Base-by-base conservation (phyloP, 2,329 filamentous ascomycete genomes). In the Alternaria sp. region DNA sequence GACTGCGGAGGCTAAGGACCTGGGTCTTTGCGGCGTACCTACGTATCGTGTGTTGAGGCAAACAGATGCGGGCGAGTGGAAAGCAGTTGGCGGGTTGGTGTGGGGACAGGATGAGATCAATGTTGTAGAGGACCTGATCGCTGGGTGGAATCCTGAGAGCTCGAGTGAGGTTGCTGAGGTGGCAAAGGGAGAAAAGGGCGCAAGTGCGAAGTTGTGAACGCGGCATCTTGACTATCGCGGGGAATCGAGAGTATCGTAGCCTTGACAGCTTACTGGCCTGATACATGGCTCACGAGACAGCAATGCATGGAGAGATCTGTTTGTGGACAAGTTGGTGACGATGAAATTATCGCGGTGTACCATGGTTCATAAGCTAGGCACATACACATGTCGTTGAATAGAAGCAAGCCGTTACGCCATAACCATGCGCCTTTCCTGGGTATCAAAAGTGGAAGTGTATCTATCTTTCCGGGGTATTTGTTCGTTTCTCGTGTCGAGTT, bases 101-200 rank as follows among this genome's bases (percentile, higher is more conserved):
- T 79, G 77, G 77, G 77, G 77, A 8, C 76, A 79, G 30, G 77
- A 79, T 28, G 75, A 79, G 51, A 71, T 57, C 4, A 74, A 71
- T 52, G 73, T 79, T 1, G 70, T 79, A 1, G 75, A 79, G 51
- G 77, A 79, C 60, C 15, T 78, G 28, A 77, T 79, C 44, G 72
- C 72, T 3, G 77, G 77, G 3, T 79, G 77, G 77, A 63, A 72
- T 45, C 44, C 57, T 1, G 67, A 67, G 19, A 54, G 40, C 10
- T 58, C 49, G 6, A 49, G 30, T 19, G 62, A 25, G 9, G 8
- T 63, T 11, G 67, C 67, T 21, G 59, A 64, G 46, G 59, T 63
- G 12, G 43, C 59, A 30, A 68, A 62, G 36, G 21, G 25, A 25
- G 54, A n/a, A 2, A 59, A 30, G 30, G 19, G 57, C 5, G 21